These are phyloP conservation scores for Galerina sulciceps DNA, from an alignment of 768 basidiomycete species.

Conservation along the genomic window DNA sequence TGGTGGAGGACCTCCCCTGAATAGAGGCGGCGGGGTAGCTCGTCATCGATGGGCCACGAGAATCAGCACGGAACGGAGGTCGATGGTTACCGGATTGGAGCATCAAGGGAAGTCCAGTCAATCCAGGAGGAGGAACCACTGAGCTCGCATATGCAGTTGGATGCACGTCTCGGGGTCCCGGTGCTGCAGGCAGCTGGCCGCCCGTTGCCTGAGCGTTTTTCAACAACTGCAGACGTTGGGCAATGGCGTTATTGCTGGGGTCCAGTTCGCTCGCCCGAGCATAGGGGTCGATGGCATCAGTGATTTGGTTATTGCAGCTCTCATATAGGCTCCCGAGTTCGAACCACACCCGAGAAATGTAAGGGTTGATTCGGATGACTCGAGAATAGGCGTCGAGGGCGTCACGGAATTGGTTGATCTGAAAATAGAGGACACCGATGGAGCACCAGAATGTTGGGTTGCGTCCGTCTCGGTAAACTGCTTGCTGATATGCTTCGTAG, in stretches of 20 bases:
- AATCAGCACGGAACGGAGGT: conserved; percentile 68
- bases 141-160: conserved; percentile 91
- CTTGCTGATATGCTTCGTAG: conserved; percentile 99
- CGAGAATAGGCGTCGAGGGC: conserved; percentile 98
- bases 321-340: conserved; percentile 97
- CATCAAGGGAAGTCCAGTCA: conserved; percentile 70
- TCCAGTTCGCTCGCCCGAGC: conserved; percentile 94
- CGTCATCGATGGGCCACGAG: conserved; percentile 64
- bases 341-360: conserved; percentile 95
- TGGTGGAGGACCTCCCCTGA: conserved; percentile 83
- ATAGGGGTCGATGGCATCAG: conserved; percentile 98
- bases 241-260: conserved; percentile 81
- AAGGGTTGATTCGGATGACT: conserved; percentile 98
- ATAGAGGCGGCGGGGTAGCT: conserved; percentile 60
- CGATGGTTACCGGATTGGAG: conserved; percentile 56
- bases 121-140: conserved; percentile 69
- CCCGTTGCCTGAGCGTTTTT: conserved; percentile 81
- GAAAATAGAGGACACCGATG: conserved; percentile 98
- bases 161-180: conserved; percentile 94
- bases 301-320: conserved; percentile 98
- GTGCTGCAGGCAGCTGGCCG: conserved; percentile 80
- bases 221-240: conserved; percentile 77
- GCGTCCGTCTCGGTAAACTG: conserved; percentile 97
- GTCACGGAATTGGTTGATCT: conserved; percentile 99
- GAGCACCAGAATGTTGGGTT: conserved; percentile 99